phyloP scores from a whole-genome alignment of 1,139 yeast genomes.

The Hyphopichia khmerensis region DNA sequence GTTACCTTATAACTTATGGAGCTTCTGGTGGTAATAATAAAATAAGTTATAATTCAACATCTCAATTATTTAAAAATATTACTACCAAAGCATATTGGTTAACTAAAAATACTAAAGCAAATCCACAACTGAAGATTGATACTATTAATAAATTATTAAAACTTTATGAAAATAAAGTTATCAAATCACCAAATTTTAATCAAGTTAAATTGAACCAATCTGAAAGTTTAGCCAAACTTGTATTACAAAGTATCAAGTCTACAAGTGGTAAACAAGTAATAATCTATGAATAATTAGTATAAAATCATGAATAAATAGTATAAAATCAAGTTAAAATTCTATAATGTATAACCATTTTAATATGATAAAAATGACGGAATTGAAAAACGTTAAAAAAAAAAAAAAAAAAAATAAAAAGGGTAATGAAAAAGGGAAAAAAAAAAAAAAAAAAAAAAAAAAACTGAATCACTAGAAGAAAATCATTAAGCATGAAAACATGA shows the following conservation, averaged over 20 bases:
- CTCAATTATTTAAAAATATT: slow-evolving; percentile 66
- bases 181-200: slow-evolving; percentile 53
- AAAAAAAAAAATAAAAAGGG: neutral
- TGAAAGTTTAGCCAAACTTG: slow-evolving; percentile 46
- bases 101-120: slow-evolving; percentile 62
- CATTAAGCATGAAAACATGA: no score
- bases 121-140: slow-evolving; percentile 58
- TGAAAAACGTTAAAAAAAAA: neutral
- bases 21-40: slow-evolving; percentile 49
- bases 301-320: no score
- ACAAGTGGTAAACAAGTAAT: slow-evolving; percentile 36
- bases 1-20: slow-evolving; percentile 31
- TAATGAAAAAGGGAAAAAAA: no score
- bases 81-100: slow-evolving; percentile 87
- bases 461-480: no score
- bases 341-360: no score
- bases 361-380: neutral
- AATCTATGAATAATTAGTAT: slow-evolving; percentile 11
- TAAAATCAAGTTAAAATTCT: no score
- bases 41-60: slow-evolving; percentile 12
- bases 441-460: no score
- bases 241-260: slow-evolving; percentile 46
- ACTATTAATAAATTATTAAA: slow-evolving; percentile 58
- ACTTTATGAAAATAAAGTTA: slow-evolving; percentile 58
- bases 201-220: slow-evolving; percentile 37